Base-by-base conservation (phyloP, 768 basidiomycete species). In the Cystofilobasidium macerans region DNA sequence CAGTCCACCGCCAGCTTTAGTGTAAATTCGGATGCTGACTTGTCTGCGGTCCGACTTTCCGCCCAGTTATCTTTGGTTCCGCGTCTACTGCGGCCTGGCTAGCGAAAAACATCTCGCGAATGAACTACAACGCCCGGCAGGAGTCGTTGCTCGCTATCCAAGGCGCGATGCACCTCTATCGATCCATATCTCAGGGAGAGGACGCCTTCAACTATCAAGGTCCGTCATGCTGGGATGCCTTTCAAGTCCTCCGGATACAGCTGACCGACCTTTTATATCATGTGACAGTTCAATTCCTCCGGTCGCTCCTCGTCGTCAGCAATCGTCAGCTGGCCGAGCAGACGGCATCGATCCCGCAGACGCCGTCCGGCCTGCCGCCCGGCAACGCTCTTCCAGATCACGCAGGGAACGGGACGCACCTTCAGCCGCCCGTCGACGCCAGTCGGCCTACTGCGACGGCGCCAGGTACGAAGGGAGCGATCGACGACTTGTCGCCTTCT, bases 141-240 rank as follows among this genome's bases (percentile, higher is more conserved):
- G 51, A 28, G 28, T 30, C 28, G 11, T 30, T 54, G 28, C 13
- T 28, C 8, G 51, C 51, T 26, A 54, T 54, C 12, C 51, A 54
- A 8, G 51, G 51, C 28, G 51, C 51, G 28, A 54, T 54, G 51
- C 14, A 30, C 30, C 51, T 54, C 14, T 54, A 8, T 20, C 28
- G 16, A 14, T 54, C 51, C 5, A 54, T 54, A 11, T 28, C 51
- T 11, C 28, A 54, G 2, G 51, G 51, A 11, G 51, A 54, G 30
- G 51, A 54, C 30, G 51, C 51, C 12, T 54, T 54, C 51, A 32
- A 16, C 51, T 54, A 54, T 22, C 51, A 54, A 16, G 26, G 51
- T 54, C 26, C 30, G 51, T 24, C 42, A 5, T 54, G 28, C 30
- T 20, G 11, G 13, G 6, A 14, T 11, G 11, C 43, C 22, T 45